Evolutionary conservation across 768 basidiomycete genomes (phyloP), one percentile per base, ranked within the genome.

Genomic region (Hygrocybe coccinea): DNA sequence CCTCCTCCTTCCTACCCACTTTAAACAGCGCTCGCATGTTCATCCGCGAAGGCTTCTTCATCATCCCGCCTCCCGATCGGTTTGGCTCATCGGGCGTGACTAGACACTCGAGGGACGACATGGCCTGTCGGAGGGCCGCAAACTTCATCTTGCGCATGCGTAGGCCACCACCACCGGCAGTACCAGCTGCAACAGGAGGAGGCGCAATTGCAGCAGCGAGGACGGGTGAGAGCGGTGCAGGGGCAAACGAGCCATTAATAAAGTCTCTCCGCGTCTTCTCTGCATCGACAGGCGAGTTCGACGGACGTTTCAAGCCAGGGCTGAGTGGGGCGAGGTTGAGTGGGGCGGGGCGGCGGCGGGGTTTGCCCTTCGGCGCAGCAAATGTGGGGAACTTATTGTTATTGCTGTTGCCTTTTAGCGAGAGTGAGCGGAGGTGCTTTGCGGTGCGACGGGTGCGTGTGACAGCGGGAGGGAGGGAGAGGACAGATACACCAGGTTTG

Each of bases 61-160:
- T 41, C 17, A 29, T 29, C 29, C 29, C 29, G 8, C 29, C 29
- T 4, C 29, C 29, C 29, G 8, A 29, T 4, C 29, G 29, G 4
- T 4, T 8, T 29, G 29, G 29, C 29, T 29, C 29, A 29, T 29
- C 29, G 3, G 29, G 29, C 4, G 29, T 29, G 4, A 29, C 29
- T 29, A 29, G 29, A 29, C 29, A 29, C 17, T n/a, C 17, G n/a
- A 19, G 17, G 15, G 44, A n/a, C 5, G n/a, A n/a, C 44, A 46
- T 46, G 11, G 44, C 44, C 44, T 19, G 15, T 17, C 44, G n/a
- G 17, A 79, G 73, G 52, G 65, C 88, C 7, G 78, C 84, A 12
- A 84, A 81, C 55, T 84, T 86, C 19, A 89, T 90, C 79, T 88
- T 2, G 78, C 79, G 6, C 78, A 85, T 2, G 78, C 79, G 5